Percentiles rank a stretch among this genome's conserved stretches.
phyloP scores from a whole-genome alignment of 148 eudicot species.

The Vaccinium myrtillus region DNA sequence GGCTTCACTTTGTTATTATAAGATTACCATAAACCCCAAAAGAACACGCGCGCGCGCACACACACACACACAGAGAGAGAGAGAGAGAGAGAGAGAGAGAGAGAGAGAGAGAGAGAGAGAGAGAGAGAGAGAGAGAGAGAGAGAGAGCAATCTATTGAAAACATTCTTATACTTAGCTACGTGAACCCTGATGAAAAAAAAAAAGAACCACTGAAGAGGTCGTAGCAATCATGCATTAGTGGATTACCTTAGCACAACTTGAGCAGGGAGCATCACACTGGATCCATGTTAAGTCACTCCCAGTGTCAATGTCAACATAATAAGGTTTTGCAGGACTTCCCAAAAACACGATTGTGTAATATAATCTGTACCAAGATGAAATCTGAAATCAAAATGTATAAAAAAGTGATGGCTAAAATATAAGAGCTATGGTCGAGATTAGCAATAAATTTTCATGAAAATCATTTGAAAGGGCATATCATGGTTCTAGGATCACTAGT shows the following conservation, averaged over 20 bases:
- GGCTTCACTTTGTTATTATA: not conserved
- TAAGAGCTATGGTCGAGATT: not conserved
- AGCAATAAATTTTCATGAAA: not conserved
- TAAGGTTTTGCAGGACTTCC: conserved; percentile 64
- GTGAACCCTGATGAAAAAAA: not conserved
- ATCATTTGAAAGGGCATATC: not conserved
- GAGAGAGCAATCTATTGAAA: not conserved
- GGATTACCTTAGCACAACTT: conserved; percentile 54
- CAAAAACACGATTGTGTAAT: conserved; percentile 41
- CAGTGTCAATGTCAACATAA: conserved; percentile 62
- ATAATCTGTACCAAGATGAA: conserved; percentile 35
- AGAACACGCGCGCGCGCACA: not conserved
- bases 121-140: not conserved
- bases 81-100: too few species aligned
- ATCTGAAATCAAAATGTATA: not conserved
- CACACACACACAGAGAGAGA: not conserved
- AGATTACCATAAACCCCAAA: not conserved
- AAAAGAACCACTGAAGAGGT: not conserved
- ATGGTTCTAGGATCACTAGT: not conserved
- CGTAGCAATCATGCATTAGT: conserved; percentile 16
- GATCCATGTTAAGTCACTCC: conserved; percentile 71
- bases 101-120: too few species aligned
- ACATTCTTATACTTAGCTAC: not conserved
- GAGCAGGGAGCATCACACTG: conserved; percentile 76
- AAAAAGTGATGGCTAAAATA: not conserved